Evolutionary conservation across 75 land plant species (phyloP).

Genomic region (Cunninghamia lanceolata): DNA sequence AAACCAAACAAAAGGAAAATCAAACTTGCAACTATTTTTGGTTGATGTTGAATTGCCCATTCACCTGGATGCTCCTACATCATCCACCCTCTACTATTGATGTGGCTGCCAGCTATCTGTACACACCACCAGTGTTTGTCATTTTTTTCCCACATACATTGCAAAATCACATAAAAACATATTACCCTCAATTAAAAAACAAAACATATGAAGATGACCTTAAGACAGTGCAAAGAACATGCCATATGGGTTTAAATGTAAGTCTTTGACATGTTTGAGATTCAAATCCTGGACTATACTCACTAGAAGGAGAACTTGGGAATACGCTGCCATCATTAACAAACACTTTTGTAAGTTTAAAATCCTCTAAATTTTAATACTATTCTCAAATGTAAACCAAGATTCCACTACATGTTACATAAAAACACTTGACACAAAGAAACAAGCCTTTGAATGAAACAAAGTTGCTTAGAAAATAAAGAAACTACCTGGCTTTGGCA

Average conservation of each 20-base stretch:
- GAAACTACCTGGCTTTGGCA: neutral
- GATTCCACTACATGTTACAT: too few relatives aligned
- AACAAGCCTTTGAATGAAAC: too few relatives aligned
- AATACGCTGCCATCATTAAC: slow-evolving; percentile 15
- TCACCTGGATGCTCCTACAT: too few relatives aligned
- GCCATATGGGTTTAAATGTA: slow-evolving; percentile 25
- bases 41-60: too few relatives aligned
- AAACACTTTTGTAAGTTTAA: neutral
- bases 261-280: too few relatives aligned
- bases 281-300: slow-evolving; percentile 42
- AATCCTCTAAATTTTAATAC: neutral
- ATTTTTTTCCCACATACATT: neutral
- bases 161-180: neutral
- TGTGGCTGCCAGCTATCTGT: neutral
- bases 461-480: too few relatives aligned
- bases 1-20: too few relatives aligned
- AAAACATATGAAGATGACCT: neutral
- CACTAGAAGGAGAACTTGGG: slow-evolving; percentile 41
- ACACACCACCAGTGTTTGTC: neutral
- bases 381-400: too few relatives aligned
- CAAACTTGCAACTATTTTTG: too few relatives aligned
- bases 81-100: neutral
- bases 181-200: neutral
- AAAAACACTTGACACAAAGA: too few relatives aligned
- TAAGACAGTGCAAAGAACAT: neutral